Evolutionary conservation across 2,329 filamentous ascomycete genomes (phyloP).

Genomic region (Fusarium anthophilum): DNA sequence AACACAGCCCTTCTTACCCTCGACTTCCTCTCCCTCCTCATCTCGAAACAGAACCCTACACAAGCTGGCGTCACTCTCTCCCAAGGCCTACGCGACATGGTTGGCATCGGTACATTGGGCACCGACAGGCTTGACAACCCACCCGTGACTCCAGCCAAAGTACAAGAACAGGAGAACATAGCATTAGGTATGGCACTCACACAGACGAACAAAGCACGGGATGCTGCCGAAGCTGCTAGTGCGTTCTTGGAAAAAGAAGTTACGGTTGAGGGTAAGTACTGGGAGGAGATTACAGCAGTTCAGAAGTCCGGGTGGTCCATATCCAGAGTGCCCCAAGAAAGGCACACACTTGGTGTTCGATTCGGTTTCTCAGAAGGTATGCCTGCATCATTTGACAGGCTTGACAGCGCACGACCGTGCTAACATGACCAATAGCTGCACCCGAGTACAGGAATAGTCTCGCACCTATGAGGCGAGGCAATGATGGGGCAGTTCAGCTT

Average conservation of each 20-base stretch:
- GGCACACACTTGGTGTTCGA: constrained; percentile 80
- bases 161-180: constrained; percentile 65
- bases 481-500: constrained; percentile 78
- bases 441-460: constrained; percentile 74
- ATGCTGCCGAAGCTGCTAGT: constrained; percentile 77
- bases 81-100: constrained; percentile 72
- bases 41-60: constrained; percentile 82
- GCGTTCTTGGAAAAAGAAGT: constrained; percentile 80
- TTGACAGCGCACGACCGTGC: constrained; percentile 2
- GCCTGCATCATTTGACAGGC: constrained; percentile 32
- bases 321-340: constrained; percentile 77
- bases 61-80: constrained; percentile 77
- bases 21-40: constrained; percentile 83
- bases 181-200: constrained; percentile 80
- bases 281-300: constrained; percentile 84
- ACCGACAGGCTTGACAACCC: constrained; percentile 71
- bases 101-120: constrained; percentile 79
- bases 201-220: constrained; percentile 77
- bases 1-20: constrained; percentile 75
- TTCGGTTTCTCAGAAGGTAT: constrained; percentile 86
- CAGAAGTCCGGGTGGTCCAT: constrained; percentile 88
- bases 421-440: constrained; percentile 54
- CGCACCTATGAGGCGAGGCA: constrained; percentile 78
- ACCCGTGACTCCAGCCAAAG: constrained; percentile 63
- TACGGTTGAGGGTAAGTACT: constrained; percentile 83